phyloP scores from a whole-genome alignment of 1,139 yeast genomes.

The Yarrowia galli region DNA sequence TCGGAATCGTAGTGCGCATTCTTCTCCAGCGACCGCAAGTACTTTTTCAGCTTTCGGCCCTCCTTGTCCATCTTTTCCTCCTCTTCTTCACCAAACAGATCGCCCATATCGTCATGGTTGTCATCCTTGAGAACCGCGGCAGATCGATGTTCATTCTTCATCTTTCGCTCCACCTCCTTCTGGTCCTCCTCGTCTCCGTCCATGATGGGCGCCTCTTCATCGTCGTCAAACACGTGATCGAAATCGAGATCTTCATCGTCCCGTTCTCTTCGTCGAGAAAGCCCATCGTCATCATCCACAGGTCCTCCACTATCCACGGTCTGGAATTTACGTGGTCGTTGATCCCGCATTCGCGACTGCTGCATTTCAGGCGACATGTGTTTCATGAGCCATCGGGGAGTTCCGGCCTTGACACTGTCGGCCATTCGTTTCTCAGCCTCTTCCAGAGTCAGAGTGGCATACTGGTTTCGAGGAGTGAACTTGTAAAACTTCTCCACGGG shows the following conservation, averaged over 20 bases:
- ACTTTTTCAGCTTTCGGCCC: conserved; percentile 84
- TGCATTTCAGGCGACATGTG: conserved; percentile 72
- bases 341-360: conserved; percentile 42
- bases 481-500: conserved; percentile 94
- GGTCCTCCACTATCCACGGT: conserved; percentile 63
- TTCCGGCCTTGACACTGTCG: conserved; percentile 64
- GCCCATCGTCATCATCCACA: conserved; percentile 39
- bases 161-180: conserved; percentile 84
- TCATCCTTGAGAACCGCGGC: conserved; percentile 66
- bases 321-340: conserved; percentile 54
- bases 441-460: conserved; percentile 90
- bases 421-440: conserved; percentile 98
- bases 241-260: conserved; percentile 93
- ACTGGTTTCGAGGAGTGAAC: conserved; percentile 91
- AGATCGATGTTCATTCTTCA: conserved; percentile 87
- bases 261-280: conserved; percentile 60
- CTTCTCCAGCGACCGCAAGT: conserved; percentile 84
- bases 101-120: conserved; percentile 65
- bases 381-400: conserved; percentile 96
- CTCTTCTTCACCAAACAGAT: conserved; percentile 62
- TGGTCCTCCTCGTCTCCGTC: conserved; percentile 97
- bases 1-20: conserved; percentile 91
- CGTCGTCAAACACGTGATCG: conserved; percentile 98
- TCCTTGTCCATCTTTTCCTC: conserved; percentile 87
- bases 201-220: conserved; percentile 97